phyloP scores from a whole-genome alignment of 495 filamentous ascomycete genomes.

The Glutinoglossum americanum region DNA sequence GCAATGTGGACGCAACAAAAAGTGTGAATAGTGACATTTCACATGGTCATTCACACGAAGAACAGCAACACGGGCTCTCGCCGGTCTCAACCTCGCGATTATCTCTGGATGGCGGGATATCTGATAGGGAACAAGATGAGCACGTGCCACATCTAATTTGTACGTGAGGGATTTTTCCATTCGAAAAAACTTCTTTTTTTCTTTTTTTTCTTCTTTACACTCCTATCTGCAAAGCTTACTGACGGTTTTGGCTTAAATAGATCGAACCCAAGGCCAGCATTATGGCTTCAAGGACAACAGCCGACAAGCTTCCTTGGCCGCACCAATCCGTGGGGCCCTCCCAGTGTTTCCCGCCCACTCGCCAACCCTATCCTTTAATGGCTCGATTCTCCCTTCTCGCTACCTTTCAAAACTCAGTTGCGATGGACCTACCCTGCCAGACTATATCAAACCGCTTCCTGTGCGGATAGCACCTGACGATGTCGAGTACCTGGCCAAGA shows the following conservation, averaged over 20 bases:
- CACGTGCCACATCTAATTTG: slow-evolving; percentile 41
- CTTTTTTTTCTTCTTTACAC: too few species aligned
- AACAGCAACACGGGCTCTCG: neutral
- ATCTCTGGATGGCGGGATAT: slow-evolving; percentile 5
- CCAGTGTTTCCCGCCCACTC: slow-evolving; percentile 18
- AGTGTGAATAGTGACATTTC: neutral
- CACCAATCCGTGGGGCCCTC: slow-evolving; percentile 17
- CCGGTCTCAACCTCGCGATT: neutral
- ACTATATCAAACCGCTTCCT: slow-evolving; percentile 55
- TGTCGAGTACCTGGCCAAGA: slow-evolving; percentile 47
- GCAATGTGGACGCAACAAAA: neutral
- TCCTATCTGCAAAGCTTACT: neutral
- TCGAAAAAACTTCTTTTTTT: too few species aligned
- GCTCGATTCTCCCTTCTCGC: slow-evolving; percentile 19
- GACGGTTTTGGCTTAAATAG: neutral
- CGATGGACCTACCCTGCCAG: slow-evolving; percentile 25
- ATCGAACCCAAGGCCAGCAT: slow-evolving; percentile 1
- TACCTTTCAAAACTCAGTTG: slow-evolving; percentile 9
- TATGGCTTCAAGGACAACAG: slow-evolving; percentile 15
- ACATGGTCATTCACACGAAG: neutral
- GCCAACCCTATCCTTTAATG: slow-evolving; percentile 20
- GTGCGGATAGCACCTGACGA: slow-evolving; percentile 47
- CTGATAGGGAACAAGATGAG: slow-evolving; percentile 10
- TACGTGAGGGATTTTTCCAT: slow-evolving; percentile 16
- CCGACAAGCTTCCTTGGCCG: slow-evolving; percentile 19